Base-by-base conservation (phyloP, 371 early-diverging fungal species). In the Mortierella sp. region DNA sequence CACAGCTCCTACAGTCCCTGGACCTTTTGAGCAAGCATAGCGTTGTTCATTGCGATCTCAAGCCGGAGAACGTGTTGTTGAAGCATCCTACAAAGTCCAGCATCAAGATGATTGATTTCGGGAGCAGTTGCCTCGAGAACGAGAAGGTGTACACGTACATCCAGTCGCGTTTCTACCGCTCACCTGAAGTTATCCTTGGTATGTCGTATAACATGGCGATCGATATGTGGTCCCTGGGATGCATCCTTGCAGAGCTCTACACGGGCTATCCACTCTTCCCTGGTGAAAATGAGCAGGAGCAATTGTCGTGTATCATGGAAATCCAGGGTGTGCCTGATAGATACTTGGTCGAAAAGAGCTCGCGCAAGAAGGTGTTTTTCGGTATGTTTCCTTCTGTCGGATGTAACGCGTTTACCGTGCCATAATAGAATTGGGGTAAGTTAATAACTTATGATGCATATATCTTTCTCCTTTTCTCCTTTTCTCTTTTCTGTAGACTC, bases 191-290 rank as follows among this genome's bases (percentile, higher is more conserved):
- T 28, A 90, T 99, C 21, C 78, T 99, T 50, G 98, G 97, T 56
- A 82, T 92, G 73, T 82, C 87, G 5, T 99, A 99, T 78, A 90
- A 87, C 60, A 94, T 87, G 72, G 89, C 95, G 5, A 96, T 99
- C 65, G 99, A 99, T 82, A 97, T 99, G 90, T 99, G 99, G 99
- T 93, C 94, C 59, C 81, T 99, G 39, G 99, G 99, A 4, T 99
- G 99, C 79, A 99, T 99, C 46, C 86, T 99, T 8, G 96, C 93
- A 9, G 99, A 99, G 78, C 86, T 99, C 27, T 88, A 92, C 56
- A 92, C 94, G 9, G 95, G 95, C 0, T 89, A 94, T 57, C 99
- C 98, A 28, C 76, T 99, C 31, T 98, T 99, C 76, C 98, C 99
- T 7, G 99, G 98, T 11, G 96, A 96, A 73, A 94, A 95, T 68